phyloP scores from a whole-genome alignment of 805 yeast species.

The Barnettozyma sp. region DNA sequence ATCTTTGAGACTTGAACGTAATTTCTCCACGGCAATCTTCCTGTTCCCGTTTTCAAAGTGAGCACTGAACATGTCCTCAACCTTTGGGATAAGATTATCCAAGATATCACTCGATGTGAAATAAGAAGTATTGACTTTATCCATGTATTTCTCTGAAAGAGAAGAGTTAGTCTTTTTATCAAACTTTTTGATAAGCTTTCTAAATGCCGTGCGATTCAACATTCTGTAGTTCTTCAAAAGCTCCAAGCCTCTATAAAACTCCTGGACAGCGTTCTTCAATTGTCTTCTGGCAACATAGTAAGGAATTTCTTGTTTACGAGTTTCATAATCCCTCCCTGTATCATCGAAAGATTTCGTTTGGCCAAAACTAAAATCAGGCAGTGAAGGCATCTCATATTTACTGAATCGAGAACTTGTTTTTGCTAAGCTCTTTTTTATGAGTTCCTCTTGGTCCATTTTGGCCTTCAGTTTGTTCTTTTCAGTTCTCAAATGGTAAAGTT shows the following conservation, averaged over 20 bases:
- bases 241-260: conserved; percentile 67
- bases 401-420: conserved; percentile 22
- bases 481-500: conserved; percentile 54
- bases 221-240: conserved; percentile 63
- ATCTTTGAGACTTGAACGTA: conserved; percentile 41
- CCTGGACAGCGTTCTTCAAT: conserved; percentile 60
- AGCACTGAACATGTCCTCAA: conserved; percentile 61
- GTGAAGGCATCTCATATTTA: conserved; percentile 36
- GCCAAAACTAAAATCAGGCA: conserved; percentile 34
- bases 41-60: conserved; percentile 67
- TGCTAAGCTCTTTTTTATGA: conserved; percentile 13
- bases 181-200: conserved; percentile 84
- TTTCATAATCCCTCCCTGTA: conserved; percentile 40
- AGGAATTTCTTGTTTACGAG: conserved; percentile 38
- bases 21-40: conserved; percentile 59
- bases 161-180: conserved; percentile 61
- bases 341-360: conserved; percentile 13
- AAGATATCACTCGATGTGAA: conserved; percentile 58
- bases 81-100: conserved; percentile 54
- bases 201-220: conserved; percentile 79
- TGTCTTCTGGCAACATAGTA: conserved; percentile 60
- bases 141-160: conserved; percentile 44
- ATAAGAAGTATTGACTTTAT: conserved; percentile 47
- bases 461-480: conserved; percentile 33
- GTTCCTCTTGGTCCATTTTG: conserved; percentile 10